Evolutionary conservation across 1,139 yeast genomes (phyloP), one percentile per base, ranked within the genome.

Genomic region (Candida sanyaensis): DNA sequence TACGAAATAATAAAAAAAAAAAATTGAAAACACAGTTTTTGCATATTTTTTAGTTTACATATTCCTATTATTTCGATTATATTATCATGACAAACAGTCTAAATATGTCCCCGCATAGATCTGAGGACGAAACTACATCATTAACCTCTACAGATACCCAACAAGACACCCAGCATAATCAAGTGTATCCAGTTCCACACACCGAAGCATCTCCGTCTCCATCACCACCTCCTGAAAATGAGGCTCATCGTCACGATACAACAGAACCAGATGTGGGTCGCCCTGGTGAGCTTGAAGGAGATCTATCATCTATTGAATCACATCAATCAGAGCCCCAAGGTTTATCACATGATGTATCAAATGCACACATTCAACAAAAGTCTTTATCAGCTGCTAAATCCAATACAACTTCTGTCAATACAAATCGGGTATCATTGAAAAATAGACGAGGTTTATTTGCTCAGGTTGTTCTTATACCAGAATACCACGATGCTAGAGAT

Each of bases 401-500:
- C 12, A 37, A 42, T 6, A 9, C 42, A 10, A 43, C 56, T 9
- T 55, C 63, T 11, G 36, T 42, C 11, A 54, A 50, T 33, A 46
- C 61, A n/a, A 55, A 65, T 2, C 55, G 55, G 37, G 83, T 82
- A 0, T 77, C 84, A 0, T 53, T 60, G 10, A 55, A 58, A 2
- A 64, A 79, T 37, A 64, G 83, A 54, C 63, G 91, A 43, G 92
- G 93, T 0, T 50, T 84, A 1, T 62, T 86, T 1, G 68, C 83
- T 0, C 60, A 54, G n/a, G 30, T 86, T 3, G 69, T 86, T 2
- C 23, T 89, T 0, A 61, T 88, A 1, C 90, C 91, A 1, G 96
- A 90, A 64, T 83, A 82, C 57, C 77, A 78, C 45, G 91, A 89
- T 59, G 86, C 96, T 1, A 68, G 90, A 48, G 80, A 80, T 27